Evolutionary conservation across 2,329 filamentous ascomycete genomes (phyloP), one percentile per base, ranked within the genome.

Genomic region (Colletotrichum lupini): DNA sequence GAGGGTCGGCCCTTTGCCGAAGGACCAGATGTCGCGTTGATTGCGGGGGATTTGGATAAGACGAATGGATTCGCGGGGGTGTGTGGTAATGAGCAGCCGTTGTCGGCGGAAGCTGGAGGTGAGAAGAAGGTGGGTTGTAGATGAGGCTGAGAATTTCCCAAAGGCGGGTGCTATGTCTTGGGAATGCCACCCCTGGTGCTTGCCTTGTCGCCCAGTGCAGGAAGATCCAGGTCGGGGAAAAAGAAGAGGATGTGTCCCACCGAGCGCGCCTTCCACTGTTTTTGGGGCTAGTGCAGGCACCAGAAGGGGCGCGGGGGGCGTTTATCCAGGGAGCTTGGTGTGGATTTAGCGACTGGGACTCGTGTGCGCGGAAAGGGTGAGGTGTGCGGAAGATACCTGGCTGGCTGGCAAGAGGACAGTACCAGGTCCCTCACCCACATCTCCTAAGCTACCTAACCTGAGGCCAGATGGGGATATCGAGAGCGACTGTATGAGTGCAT

Each of bases 261-360:
- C 46, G 35, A 24, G 28, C 12, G 28, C 52, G 28, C 32, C 42
- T 37, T n/a, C 16, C 52, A 56, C 16, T 56, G 58, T 22, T 46
- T 28, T 59, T 24, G 58, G 69, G 52, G 30, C 58, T 68, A 72
- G 69, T 26, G 66, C 66, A 72, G 66, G 66, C 53, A 68, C 66
- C 37, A 55, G 28, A 16, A 30, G 37, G 52, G 35, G 55, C 37
- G 46, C 37, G 58, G 58, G 49, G 55, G 53, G 46, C 37, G 58
- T 68, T n/a, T 9, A 9, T 19, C 32, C 24, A 65, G 32, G 6
- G 32, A 57, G 14, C 9, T 55, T 55, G 68, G 63, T 56, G 68
- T 71, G 55, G n/a, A n/a, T 35, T 35, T 67, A 71, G 68, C n/a
- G 46, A 37, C 32, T 11, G 32, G 32, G 32, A 35, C 30, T 19